Evolutionary conservation across 2,329 filamentous ascomycete species (phyloP).

Genomic region (Graphilbum sp.): DNA sequence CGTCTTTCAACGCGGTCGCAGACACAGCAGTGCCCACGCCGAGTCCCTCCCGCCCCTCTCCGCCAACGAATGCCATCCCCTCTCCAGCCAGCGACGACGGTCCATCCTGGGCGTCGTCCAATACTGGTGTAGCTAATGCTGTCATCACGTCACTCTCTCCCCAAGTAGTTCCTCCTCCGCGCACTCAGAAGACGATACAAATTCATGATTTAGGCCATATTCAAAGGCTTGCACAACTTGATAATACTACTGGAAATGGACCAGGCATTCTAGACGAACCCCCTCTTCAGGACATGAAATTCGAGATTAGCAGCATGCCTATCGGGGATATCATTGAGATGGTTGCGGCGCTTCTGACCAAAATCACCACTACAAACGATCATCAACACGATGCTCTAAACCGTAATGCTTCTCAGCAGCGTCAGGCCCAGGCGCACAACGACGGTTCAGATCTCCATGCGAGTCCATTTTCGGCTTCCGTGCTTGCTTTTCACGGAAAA

Average conservation of each 20-base stretch:
- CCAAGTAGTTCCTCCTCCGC: no score
- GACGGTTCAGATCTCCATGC: slow-evolving; percentile 41
- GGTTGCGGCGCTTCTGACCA: slow-evolving; percentile 89
- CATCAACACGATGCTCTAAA: slow-evolving; percentile 83
- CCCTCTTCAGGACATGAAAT: slow-evolving; percentile 44
- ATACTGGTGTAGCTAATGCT: no score
- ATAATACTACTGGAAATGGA: slow-evolving; percentile 41
- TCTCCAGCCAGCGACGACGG: slow-evolving; percentile 20
- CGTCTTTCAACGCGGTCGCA: slow-evolving; percentile 11
- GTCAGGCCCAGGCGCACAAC: slow-evolving; percentile 27
- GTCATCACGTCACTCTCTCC: no score
- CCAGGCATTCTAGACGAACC: slow-evolving; percentile 33
- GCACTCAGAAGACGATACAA: slow-evolving; percentile 45
- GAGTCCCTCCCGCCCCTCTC: slow-evolving; percentile 2
- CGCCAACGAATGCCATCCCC: slow-evolving; percentile 14
- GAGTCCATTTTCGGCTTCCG: slow-evolving; percentile 43
- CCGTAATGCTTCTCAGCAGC: slow-evolving; percentile 44
- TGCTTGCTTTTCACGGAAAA: slow-evolving; percentile 93
- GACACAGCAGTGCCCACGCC: slow-evolving; percentile 10
- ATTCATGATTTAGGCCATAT: slow-evolving; percentile 85
- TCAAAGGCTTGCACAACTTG: slow-evolving; percentile 69
- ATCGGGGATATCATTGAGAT: slow-evolving; percentile 97
- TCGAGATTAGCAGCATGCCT: slow-evolving; percentile 96
- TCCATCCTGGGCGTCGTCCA: slow-evolving; percentile 8
- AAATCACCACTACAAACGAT: slow-evolving; percentile 95